Evolutionary conservation across 2,329 filamentous ascomycete genomes (phyloP).

Genomic region (Mycosphaerella sp.): DNA sequence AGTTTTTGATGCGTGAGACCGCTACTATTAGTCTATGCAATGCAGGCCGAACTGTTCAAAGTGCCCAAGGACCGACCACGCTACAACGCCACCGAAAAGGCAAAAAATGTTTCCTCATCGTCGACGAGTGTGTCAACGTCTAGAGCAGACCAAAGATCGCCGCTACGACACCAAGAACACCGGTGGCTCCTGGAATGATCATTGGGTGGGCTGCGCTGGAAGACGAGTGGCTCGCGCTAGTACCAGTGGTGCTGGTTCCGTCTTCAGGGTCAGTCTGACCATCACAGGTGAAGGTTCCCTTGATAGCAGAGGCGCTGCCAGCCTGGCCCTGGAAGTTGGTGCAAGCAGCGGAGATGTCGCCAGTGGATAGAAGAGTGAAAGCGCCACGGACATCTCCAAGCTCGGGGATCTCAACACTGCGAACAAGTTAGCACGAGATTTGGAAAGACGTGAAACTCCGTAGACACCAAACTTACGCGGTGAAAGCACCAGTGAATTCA

Average conservation of each 20-base stretch:
- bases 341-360: slow-evolving; percentile 39
- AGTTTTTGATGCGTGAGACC: slow-evolving; percentile 19
- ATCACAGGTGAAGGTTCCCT: slow-evolving; percentile 41
- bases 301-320: slow-evolving; percentile 38
- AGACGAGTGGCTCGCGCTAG: slow-evolving; percentile 24
- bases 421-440: slow-evolving; percentile 30
- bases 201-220: slow-evolving; percentile 38
- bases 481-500: slow-evolving; percentile 78
- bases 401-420: slow-evolving; percentile 63
- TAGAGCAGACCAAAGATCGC: slow-evolving; percentile 45
- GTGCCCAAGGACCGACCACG: slow-evolving; percentile 17
- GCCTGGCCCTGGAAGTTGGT: slow-evolving; percentile 38
- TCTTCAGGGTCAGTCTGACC: slow-evolving; percentile 34
- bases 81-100: slow-evolving; percentile 21
- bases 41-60: slow-evolving; percentile 24
- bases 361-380: slow-evolving; percentile 46
- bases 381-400: slow-evolving; percentile 44
- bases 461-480: slow-evolving; percentile 70
- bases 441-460: too few relatives aligned
- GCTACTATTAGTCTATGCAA: slow-evolving; percentile 35
- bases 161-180: slow-evolving; percentile 43
- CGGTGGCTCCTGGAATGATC: slow-evolving; percentile 40
- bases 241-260: slow-evolving; percentile 30
- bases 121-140: slow-evolving; percentile 18
- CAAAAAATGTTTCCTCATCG: slow-evolving; percentile 18